Evolutionary conservation across 192 early-diverging fungal genomes (phyloP).

Genomic region (Physocladia obscura): DNA sequence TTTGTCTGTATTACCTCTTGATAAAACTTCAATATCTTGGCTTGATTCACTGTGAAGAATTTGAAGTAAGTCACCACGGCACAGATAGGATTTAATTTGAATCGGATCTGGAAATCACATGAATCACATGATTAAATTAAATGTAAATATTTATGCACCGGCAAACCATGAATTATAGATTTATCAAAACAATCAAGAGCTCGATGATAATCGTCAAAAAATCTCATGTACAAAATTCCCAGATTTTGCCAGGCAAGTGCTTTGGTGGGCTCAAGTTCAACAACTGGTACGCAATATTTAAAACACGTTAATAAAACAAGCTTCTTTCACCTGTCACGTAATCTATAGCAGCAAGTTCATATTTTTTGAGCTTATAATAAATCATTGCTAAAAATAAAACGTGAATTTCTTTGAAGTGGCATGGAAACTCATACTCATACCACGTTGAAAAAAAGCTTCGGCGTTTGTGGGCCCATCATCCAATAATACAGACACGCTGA

Average conservation of each 20-base stretch:
- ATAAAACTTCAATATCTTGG: conserved; percentile 2
- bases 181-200: conserved; percentile 49
- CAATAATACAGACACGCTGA: conserved; percentile 47
- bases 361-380: conserved; percentile 46
- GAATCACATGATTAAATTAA: neutral
- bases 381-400: conserved; percentile 36
- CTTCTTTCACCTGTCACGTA: conserved; percentile 13
- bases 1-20: conserved; percentile 16
- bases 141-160: neutral
- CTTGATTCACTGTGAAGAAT: conserved; percentile 37
- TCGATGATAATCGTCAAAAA: conserved; percentile 39
- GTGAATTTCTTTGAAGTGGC: neutral
- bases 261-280: conserved; percentile 44
- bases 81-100: conserved; percentile 41
- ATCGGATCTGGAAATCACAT: conserved; percentile 37
- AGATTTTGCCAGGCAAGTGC: conserved; percentile 43
- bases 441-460: conserved; percentile 51
- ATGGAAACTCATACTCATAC: conserved; percentile 8
- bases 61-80: conserved; percentile 53
- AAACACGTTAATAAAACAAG: conserved; percentile 1
- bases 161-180: conserved; percentile 38
- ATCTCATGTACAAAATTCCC: conserved; percentile 51
- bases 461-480: conserved; percentile 38
- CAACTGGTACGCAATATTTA: too few species aligned
- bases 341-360: conserved; percentile 49